Base-by-base conservation (phyloP, 1,139 yeast species). In the Scheffersomyces cryptocercus region DNA sequence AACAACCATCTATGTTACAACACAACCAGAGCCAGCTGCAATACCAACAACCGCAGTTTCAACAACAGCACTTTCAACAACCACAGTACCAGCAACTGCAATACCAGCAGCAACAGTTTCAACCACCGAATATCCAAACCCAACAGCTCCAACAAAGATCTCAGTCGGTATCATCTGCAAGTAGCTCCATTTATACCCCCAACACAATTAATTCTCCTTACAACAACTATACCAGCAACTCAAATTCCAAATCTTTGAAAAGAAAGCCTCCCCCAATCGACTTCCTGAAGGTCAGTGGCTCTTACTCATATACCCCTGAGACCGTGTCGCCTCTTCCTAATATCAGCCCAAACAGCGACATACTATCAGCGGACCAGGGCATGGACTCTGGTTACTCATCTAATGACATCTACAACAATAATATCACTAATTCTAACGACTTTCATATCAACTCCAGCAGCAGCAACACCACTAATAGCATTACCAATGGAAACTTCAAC, bases 251-350 rank as follows among this genome's bases (percentile, higher is more conserved):
- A 35, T 62, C 59, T 13, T 4, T 65, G 62, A 48, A 56, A 15
- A 46, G 79, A 39, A 73, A 73, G 50, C 77, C 77, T 10, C 77
- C 77, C 5, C 77, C 77, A 20, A 68, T 71, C 14, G 75, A 70
- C 49, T 70, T 70, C 47, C 62, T 64, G 61, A 59, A 57, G 42
- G 62, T 70, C 10, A 61, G 57, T 43, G 74, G 73, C 4, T 61
- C 68, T 14, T 59, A 61, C 41, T 58, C 62, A 7, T 53, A 45
- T 35, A 41, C 50, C n/a, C 46, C 48, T 3, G 48, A 46, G 29
- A 38, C 47, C 15, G 34, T 24, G 28, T 39, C 48, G 6, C 44
- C 51, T 4, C 34, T 31, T 24, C 29, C 36, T 26, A 35, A 20
- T 10, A 26, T 12, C 26, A 35, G 29, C 36, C 35, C 35, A 36